Conservation (phyloP, 2,329 filamentous ascomycete species). For the Diaporthe aspalathi region DNA sequence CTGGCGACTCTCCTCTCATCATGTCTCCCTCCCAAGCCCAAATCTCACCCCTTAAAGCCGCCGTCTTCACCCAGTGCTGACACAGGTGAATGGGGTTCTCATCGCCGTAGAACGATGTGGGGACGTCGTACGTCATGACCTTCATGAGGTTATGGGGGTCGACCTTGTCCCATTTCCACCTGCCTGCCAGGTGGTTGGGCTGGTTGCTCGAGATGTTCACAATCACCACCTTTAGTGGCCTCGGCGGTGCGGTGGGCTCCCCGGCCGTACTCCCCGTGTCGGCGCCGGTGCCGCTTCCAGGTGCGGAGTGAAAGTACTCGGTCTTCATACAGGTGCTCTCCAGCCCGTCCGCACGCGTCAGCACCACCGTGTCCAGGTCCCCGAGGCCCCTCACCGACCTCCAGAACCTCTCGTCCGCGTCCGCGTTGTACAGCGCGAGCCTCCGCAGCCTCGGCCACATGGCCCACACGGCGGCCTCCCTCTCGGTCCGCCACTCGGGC, state of each 20-base stretch:
- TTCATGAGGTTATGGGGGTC: constrained; percentile 52
- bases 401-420: constrained; percentile 53
- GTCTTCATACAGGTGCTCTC: constrained; percentile 52
- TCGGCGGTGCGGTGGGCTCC: constrained; percentile 40
- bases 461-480: constrained; percentile 54
- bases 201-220: constrained; percentile 46
- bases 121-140: constrained; percentile 54
- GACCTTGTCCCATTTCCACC: constrained; percentile 47
- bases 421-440: constrained; percentile 57
- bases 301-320: constrained; percentile 51
- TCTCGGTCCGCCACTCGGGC: constrained; percentile 37
- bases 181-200: constrained; percentile 41
- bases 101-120: constrained; percentile 53
- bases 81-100: constrained; percentile 52
- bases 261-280: neutral
- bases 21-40: constrained; percentile 48
- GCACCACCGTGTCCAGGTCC: constrained; percentile 54
- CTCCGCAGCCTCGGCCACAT: constrained; percentile 56
- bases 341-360: constrained; percentile 53
- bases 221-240: constrained; percentile 48
- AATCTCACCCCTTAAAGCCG: constrained; percentile 54
- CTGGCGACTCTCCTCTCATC: neutral
- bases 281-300: neutral
- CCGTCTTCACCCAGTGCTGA: constrained; percentile 54
- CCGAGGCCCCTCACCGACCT: constrained; percentile 51